phyloP scores from a whole-genome alignment of 2,329 filamentous ascomycete species.

The Huntiella abstrusa region DNA sequence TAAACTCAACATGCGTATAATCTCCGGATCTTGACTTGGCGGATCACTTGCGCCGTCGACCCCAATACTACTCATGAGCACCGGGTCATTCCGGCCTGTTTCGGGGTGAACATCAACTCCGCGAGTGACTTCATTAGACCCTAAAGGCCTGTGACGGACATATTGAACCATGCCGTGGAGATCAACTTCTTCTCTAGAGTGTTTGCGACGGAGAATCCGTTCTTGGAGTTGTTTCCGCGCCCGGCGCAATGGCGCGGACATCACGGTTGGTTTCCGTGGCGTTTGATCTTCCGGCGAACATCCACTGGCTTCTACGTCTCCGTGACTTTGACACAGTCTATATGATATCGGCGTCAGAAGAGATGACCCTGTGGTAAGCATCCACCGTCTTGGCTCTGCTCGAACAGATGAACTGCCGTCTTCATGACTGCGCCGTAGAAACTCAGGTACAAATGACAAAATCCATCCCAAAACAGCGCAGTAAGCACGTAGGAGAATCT shows the following conservation, averaged over 20 bases:
- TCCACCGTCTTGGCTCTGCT: constrained; percentile 12
- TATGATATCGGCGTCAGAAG: constrained; percentile 14
- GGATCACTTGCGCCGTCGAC: constrained; percentile 16
- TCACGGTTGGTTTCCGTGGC: constrained; percentile 6
- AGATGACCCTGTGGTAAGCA: constrained; percentile 14
- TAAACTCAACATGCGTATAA: constrained; percentile 15
- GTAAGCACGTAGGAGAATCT: constrained; percentile 13
- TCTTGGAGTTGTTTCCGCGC: constrained; percentile 6
- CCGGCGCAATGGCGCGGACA: constrained; percentile 9
- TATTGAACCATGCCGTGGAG: constrained; percentile 18
- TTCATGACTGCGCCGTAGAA: constrained; percentile 11
- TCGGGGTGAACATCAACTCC: constrained; percentile 23
- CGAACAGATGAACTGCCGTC: no score
- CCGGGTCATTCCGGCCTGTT: constrained; percentile 22
- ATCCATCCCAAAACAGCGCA: constrained; percentile 5
- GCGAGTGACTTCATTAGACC: constrained; percentile 15
- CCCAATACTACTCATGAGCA: constrained; percentile 17
- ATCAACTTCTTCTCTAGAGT: constrained; percentile 14
- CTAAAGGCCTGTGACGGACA: constrained; percentile 14
- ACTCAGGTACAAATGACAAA: constrained; percentile 11
- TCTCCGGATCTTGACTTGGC: constrained; percentile 22
- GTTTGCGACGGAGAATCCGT: constrained; percentile 8
- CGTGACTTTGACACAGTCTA: constrained; percentile 14
- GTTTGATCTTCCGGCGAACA: not conserved
- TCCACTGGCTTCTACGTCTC: constrained; percentile 1